These are phyloP conservation scores for Fonsecaea erecta DNA, from an alignment of 2,329 filamentous ascomycete genomes.

Conservation along the genomic window DNA sequence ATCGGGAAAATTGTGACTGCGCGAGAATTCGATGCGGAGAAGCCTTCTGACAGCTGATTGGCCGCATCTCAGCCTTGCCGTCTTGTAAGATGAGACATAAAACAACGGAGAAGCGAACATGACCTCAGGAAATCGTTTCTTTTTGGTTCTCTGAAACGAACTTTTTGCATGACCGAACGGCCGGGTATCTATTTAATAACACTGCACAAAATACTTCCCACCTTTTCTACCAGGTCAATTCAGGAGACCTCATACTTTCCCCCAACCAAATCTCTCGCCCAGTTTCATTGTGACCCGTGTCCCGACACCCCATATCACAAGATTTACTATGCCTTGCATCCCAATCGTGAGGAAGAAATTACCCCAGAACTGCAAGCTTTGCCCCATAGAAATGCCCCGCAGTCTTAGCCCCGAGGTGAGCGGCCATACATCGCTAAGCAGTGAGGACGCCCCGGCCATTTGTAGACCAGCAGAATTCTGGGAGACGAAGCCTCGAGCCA, in stretches of 20 bases:
- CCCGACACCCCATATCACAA: constrained; percentile 25
- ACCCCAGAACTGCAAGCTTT: constrained; percentile 19
- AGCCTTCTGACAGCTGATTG: constrained; percentile 28
- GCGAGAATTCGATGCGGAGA: constrained; percentile 15
- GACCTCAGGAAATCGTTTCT: not conserved
- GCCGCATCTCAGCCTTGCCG: constrained; percentile 3
- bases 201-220: not conserved
- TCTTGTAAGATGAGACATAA: not conserved
- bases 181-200: not conserved
- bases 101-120: not conserved
- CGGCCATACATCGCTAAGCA: constrained; percentile 23
- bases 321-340: constrained; percentile 25
- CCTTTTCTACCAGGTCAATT: not conserved
- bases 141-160: not conserved
- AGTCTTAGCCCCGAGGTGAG: constrained; percentile 5
- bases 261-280: constrained; percentile 29
- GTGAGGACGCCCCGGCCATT: not conserved
- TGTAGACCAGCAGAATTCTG: not conserved
- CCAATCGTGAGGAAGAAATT: constrained; percentile 24
- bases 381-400: constrained; percentile 1
- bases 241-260: constrained; percentile 21
- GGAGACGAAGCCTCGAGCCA: constrained; percentile 20
- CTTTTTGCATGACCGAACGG: not conserved
- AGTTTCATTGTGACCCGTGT: constrained; percentile 18
- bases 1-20: constrained; percentile 4